Conservation (phyloP, 768 basidiomycete genomes). For the Calocybe cyanea region DNA sequence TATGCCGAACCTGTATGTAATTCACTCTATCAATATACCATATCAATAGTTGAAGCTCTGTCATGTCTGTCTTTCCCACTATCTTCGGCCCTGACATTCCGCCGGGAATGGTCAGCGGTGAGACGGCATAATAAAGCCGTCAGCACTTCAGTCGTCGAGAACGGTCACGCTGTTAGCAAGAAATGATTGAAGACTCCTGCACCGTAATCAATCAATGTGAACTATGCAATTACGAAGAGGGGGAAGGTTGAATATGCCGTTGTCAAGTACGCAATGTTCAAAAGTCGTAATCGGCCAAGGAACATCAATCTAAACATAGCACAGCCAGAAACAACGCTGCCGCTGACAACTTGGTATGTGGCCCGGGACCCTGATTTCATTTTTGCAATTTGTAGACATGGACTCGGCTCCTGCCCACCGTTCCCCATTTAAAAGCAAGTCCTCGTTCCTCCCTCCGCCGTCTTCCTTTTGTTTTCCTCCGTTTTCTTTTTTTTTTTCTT, state of each 20-base stretch:
- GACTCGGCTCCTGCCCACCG: background rate
- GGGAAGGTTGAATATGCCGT: too few relatives aligned
- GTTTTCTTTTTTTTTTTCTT: conserved; percentile 1
- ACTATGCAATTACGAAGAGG: too few relatives aligned
- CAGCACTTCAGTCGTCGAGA: background rate
- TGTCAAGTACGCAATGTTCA: too few relatives aligned
- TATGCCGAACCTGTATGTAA: too few relatives aligned
- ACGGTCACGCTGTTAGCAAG: too few relatives aligned
- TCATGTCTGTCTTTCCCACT: background rate
- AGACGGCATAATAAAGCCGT: background rate
- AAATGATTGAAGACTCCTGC: too few relatives aligned
- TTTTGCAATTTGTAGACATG: background rate
- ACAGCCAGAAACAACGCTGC: background rate
- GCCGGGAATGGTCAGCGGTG: background rate
- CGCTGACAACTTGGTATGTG: background rate
- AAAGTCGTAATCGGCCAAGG: too few relatives aligned
- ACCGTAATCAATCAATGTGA: too few relatives aligned
- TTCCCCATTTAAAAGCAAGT: background rate
- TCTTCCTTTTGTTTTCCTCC: background rate
- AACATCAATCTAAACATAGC: background rate
- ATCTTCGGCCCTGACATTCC: background rate
- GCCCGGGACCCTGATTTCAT: background rate
- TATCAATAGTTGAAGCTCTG: too few relatives aligned
- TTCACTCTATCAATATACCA: too few relatives aligned
- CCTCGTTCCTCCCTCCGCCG: background rate